Conservation (phyloP, 2,329 filamentous ascomycete species). For the Monosporascus sp. region DNA sequence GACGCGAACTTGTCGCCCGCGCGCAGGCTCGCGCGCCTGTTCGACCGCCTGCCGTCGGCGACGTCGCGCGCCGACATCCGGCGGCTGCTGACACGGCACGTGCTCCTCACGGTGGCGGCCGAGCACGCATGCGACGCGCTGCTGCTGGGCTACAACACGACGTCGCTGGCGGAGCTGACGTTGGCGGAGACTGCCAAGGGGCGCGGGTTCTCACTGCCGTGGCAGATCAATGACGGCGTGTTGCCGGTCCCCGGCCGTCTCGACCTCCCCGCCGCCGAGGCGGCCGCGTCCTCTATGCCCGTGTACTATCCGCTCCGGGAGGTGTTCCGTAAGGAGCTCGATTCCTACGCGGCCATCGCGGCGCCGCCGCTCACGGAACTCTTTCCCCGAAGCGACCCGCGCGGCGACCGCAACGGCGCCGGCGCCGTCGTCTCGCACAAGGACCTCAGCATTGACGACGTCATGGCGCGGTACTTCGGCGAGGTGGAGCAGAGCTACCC, state of each 20-base stretch:
- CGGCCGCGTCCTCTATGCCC: constrained; percentile 20
- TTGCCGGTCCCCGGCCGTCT: constrained; percentile 22
- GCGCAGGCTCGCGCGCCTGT: constrained; percentile 42
- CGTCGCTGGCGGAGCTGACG: constrained; percentile 77
- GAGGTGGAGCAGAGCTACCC: constrained; percentile 82
- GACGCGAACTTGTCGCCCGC: no score
- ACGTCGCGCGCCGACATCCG: constrained; percentile 73
- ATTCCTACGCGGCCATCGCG: constrained; percentile 55
- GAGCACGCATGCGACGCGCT: constrained; percentile 60
- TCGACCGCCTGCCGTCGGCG: constrained; percentile 61
- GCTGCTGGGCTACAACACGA: constrained; percentile 82
- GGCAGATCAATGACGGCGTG: constrained; percentile 72
- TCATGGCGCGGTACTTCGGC: constrained; percentile 85
- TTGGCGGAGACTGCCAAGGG: constrained; percentile 88
- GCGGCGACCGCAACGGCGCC: constrained; percentile 19
- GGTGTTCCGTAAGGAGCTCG: constrained; percentile 74
- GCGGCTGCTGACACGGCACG: constrained; percentile 63
- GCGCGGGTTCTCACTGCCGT: constrained; percentile 76
- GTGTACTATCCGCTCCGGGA: constrained; percentile 82
- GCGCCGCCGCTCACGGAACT: constrained; percentile 47
- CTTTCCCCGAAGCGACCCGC: constrained; percentile 31
- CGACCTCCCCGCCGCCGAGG: constrained; percentile 7
- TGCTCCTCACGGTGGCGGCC: constrained; percentile 63
- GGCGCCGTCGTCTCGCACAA: constrained; percentile 56
- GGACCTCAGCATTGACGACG: constrained; percentile 81